These are phyloP conservation scores for Sclerotiophoma versabilis DNA, from an alignment of 2,329 filamentous ascomycete species.

Conservation along the genomic window DNA sequence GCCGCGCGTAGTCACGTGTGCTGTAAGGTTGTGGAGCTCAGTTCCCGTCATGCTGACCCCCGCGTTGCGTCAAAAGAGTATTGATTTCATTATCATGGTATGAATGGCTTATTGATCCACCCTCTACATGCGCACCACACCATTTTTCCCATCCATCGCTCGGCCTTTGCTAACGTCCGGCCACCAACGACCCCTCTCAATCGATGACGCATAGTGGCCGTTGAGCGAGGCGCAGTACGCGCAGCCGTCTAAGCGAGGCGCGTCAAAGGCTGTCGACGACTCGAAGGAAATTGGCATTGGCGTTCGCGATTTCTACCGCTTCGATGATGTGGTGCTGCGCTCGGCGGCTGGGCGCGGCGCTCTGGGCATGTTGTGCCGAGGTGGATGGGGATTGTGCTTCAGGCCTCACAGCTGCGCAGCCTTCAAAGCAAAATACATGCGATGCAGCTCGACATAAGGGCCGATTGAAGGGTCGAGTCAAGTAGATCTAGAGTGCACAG, in stretches of 20 bases:
- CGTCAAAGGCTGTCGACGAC: too few species aligned
- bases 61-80: too few species aligned
- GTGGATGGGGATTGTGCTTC: background rate
- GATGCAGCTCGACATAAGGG: background rate
- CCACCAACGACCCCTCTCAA: background rate
- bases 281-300: conserved; percentile 18
- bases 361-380: conserved; percentile 11
- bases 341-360: conserved; percentile 19
- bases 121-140: too few species aligned
- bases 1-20: background rate
- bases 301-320: conserved; percentile 20
- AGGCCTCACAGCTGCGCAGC: background rate
- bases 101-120: too few species aligned
- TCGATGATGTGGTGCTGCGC: conserved; percentile 12
- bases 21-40: too few species aligned
- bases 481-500: background rate
- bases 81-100: background rate
- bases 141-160: too few species aligned
- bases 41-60: too few species aligned
- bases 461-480: background rate
- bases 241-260: conserved; percentile 16
- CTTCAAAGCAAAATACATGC: background rate
- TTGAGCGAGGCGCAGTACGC: conserved; percentile 17
- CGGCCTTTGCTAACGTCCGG: background rate
- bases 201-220: conserved; percentile 14